Base-by-base conservation (phyloP, 305 asterid genomes). In the Plantago rigida region DNA sequence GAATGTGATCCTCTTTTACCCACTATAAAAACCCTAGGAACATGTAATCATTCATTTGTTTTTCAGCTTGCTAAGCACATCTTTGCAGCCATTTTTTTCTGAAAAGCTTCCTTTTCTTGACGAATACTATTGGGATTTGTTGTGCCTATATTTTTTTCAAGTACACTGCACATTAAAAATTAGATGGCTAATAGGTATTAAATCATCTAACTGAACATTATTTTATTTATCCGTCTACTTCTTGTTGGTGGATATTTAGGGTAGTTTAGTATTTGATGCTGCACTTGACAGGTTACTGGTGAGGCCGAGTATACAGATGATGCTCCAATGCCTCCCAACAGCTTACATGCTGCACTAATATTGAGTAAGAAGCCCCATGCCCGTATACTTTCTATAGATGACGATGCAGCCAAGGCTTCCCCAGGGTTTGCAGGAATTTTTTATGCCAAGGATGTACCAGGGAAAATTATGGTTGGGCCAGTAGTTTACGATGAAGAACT, bases 221-320 rank as follows among this genome's bases (percentile, higher is more conserved):
- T 36, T 6, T 36, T 36, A 6, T 1, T 36, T 36, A 36, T 36
- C 6, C 44, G 6, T 36, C 44, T 36, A 7, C 44, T 36, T 7
- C 44, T 53, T 53, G 59, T 53, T 10, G 41, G n/a, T 53, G 44
- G 59, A 53, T 29, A 26, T 53, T 28, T 14, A 14, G 17, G 59
- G 6, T 14, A 28, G 11, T 53, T 53, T 53, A 28, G 14, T 28
- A 10, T 53, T 68, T 76, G 47, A 56, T 59, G 36, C 14, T 31
- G 45, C 48, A 58, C 13, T 75, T 70, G 68, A 44, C 75, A 92
- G 98, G 98, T 88, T 71, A 81, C 95, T 56, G 96, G 98, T 59
- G 98, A 92, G 81, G 96, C 96, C 29, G 98, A 92, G 78, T 92
- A 92, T 69, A 80, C 95, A 39, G 98, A 92, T 79, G 98, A 92